phyloP scores from a whole-genome alignment of 176 grass and related monocot species.

The Tuctoria greenei region DNA sequence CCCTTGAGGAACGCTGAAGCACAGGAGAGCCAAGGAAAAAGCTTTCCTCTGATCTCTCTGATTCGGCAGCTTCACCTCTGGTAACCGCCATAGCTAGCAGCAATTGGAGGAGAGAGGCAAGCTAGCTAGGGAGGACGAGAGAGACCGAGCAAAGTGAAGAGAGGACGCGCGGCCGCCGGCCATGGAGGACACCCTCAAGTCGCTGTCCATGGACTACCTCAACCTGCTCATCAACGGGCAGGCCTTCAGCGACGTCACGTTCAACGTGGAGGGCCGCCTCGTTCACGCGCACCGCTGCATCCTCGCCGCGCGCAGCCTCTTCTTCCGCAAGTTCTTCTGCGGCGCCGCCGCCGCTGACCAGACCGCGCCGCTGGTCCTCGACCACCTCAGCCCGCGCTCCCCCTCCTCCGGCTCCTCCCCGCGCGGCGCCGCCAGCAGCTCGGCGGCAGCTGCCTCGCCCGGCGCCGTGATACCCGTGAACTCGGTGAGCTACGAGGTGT shows the following conservation, averaged over 20 bases:
- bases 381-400: conserved; percentile 62
- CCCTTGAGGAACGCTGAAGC: neutral
- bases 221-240: conserved; percentile 98
- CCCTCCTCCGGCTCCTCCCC: conserved; percentile 63
- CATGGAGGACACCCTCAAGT: conserved; percentile 96
- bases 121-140: neutral
- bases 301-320: conserved; percentile 92
- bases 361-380: conserved; percentile 35
- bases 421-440: conserved; percentile 20
- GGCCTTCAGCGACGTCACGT: conserved; percentile 98
- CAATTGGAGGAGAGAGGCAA: neutral
- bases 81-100: neutral
- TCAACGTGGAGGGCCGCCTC: conserved; percentile 88
- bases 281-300: conserved; percentile 99
- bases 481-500: conserved; percentile 96
- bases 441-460: neutral
- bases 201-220: conserved; percentile 93
- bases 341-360: conserved; percentile 45
- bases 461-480: conserved; percentile 73
- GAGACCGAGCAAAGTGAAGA: conserved; percentile 12
- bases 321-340: conserved; percentile 98
- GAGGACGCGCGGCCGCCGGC: conserved; percentile 7
- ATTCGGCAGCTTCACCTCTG: neutral
- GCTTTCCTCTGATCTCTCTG: neutral
- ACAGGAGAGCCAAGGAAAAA: no score